Evolutionary conservation across 208 protist genomes (phyloP), one percentile per base, ranked within the genome.

Genomic region (Porcisia hertigi): DNA sequence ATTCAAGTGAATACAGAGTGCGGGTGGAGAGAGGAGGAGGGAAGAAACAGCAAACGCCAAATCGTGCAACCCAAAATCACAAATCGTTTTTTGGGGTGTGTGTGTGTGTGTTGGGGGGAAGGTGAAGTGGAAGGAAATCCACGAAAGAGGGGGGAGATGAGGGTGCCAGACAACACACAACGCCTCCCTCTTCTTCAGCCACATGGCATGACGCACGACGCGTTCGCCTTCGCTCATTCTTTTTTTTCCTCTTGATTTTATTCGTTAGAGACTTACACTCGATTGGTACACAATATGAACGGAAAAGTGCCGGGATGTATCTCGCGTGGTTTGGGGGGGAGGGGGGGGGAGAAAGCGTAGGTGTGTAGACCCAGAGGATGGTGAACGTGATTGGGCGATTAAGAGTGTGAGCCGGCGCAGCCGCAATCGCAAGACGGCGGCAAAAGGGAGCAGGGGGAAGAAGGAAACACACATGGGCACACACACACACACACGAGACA

Each of bases 401-500:
- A 7, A 20, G 25, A 65, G 36, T 41, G 36, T 23, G 25, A n/a
- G 36, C 25, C 23, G 25, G 34, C 14, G 36, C 9, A 65, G 60
- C 36, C 36, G 60, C 60, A 16, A 52, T 12, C 11, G 47, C 11
- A 52, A 52, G 47, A 52, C 47, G 11, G 11, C 47, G 47, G 11
- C 47, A 52, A 52, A 52, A 52, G 47, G 47, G 11, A 52, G 47
- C 47, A 52, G 11, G 47, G 0, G 47, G 8, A 12, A 52, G 11
- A 52, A 20, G 14, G 60, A 20, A n/a, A 49, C 39, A 45, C 9
- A 7, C 45, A 69, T 30, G 23, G 43, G 54, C 45, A 69, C 23
- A 69, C 64, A 52, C 66, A 58, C 66, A 58, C 49, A 66, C 62
- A 47, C 39, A 47, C 1, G n/a, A n/a, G n/a, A n/a, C n/a, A n/a